Evolutionary conservation across 2,329 filamentous ascomycete genomes (phyloP).

Genomic region (Geosmithia flava): DNA sequence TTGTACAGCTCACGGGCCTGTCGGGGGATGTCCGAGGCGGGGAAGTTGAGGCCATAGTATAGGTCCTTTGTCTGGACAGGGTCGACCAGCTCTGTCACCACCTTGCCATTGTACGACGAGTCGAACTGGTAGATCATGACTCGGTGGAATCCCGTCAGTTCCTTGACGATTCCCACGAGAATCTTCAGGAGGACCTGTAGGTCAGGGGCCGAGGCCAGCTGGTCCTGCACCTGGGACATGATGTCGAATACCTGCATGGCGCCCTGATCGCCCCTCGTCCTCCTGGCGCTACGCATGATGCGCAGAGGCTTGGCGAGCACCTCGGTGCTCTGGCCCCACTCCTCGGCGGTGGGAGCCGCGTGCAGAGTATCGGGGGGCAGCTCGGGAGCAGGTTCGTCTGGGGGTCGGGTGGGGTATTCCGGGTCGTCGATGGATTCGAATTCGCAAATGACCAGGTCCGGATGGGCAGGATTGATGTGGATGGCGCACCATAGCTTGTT

Average conservation of each 20-base stretch:
- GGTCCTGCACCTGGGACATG: constrained; percentile 84
- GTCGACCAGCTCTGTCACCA: constrained; percentile 80
- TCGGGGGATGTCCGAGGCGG: constrained; percentile 74
- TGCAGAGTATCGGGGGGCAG: constrained; percentile 60
- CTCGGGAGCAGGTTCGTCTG: constrained; percentile 42
- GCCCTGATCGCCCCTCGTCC: constrained; percentile 63
- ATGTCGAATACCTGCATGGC: constrained; percentile 89
- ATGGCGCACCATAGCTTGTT: constrained; percentile 80
- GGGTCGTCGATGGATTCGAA: constrained; percentile 76
- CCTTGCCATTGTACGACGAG: constrained; percentile 66
- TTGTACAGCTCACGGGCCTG: constrained; percentile 85
- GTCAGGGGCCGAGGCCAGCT: constrained; percentile 59
- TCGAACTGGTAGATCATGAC: constrained; percentile 95
- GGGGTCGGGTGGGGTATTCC: constrained; percentile 53
- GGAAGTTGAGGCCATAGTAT: constrained; percentile 81
- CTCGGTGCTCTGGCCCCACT: constrained; percentile 64
- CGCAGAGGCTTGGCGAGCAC: constrained; percentile 66
- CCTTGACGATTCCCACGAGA: constrained; percentile 74
- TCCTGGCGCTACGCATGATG: constrained; percentile 62
- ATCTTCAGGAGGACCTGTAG: constrained; percentile 68
- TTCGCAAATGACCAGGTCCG: constrained; percentile 70
- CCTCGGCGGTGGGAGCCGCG: constrained; percentile 60
- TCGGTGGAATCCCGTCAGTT: constrained; percentile 80
- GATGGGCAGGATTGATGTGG: constrained; percentile 58
- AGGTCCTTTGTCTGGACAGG: constrained; percentile 67